These are phyloP conservation scores for Asclepias syriaca DNA, from an alignment of 257 asterid genomes.

Conservation along the genomic window DNA sequence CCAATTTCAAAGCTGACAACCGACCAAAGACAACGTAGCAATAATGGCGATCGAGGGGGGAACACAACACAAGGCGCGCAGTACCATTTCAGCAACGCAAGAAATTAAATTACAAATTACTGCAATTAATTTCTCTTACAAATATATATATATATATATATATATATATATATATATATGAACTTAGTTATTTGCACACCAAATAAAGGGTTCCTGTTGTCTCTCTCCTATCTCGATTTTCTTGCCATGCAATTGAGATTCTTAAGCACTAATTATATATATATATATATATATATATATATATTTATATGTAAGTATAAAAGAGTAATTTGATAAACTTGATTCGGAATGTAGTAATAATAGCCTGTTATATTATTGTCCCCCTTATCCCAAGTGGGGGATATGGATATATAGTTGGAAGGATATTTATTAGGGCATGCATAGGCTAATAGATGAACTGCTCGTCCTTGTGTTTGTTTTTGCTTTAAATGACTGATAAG, in stretches of 20 bases:
- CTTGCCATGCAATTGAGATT: too few species aligned
- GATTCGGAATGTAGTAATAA: too few species aligned
- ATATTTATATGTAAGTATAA: too few species aligned
- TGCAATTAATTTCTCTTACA: too few species aligned
- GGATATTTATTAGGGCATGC: slow-evolving; percentile 22
- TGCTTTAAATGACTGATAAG: slow-evolving; percentile 35
- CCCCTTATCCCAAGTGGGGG: neutral
- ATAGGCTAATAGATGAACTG: neutral
- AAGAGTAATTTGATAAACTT: too few species aligned
- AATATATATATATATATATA: too few species aligned
- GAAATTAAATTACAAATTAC: too few species aligned
- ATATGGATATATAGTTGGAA: slow-evolving; percentile 24
- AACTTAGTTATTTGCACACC: neutral
- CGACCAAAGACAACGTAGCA: neutral
- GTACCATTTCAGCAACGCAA: neutral
- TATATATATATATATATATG: too few species aligned
- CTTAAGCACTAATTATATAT: too few species aligned
- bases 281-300: too few species aligned
- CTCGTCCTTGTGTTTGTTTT: slow-evolving; percentile 14
- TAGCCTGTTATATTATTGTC: too few species aligned
- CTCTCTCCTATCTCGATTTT: neutral
- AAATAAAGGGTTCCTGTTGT: neutral
- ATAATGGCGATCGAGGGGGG: neutral
- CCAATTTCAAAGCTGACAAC: neutral
- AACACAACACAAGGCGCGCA: neutral